Percentiles rank a stretch among this genome's conserved stretches.
Evolutionary conservation across 2,329 filamentous ascomycete species (phyloP).

Genomic region (Aspergillus pseudoterreus): DNA sequence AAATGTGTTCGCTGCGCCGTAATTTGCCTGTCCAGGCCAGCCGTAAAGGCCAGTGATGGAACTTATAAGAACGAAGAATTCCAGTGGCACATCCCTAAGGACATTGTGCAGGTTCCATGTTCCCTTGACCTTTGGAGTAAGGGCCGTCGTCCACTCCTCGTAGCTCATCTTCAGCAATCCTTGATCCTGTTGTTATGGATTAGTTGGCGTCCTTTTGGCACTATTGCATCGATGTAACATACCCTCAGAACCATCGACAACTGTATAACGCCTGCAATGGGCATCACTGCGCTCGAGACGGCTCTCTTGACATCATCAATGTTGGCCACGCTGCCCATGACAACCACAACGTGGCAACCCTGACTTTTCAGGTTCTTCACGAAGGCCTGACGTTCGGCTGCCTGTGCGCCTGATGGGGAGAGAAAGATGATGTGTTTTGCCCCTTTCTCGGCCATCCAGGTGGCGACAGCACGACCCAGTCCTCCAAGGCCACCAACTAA

Average conservation of each 20-base stretch:
- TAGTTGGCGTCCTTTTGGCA: background rate
- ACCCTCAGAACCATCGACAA: slow-evolving; percentile 11
- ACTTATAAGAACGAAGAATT: slow-evolving; percentile 29
- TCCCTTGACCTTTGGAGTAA: slow-evolving; percentile 33
- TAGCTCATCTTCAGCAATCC: slow-evolving; percentile 32
- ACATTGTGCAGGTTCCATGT: slow-evolving; percentile 27
- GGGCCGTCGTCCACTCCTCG: slow-evolving; percentile 26
- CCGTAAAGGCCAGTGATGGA: slow-evolving; percentile 31
- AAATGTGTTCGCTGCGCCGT: slow-evolving; percentile 33
- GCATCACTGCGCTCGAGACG: slow-evolving; percentile 5
- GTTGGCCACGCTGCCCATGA: slow-evolving; percentile 19
- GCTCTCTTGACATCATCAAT: slow-evolving; percentile 16
- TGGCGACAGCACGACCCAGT: slow-evolving; percentile 31
- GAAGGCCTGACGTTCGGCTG: slow-evolving; percentile 12
- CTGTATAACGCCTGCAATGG: slow-evolving; percentile 22
- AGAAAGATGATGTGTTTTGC: slow-evolving; percentile 35
- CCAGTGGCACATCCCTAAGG: slow-evolving; percentile 4
- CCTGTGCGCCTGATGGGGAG: slow-evolving; percentile 22
- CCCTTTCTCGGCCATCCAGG: slow-evolving; percentile 34
- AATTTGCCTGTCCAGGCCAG: slow-evolving; percentile 41
- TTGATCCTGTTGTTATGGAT: slow-evolving; percentile 11
- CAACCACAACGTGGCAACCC: slow-evolving; percentile 17
- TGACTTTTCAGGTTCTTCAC: slow-evolving; percentile 19
- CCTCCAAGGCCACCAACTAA: slow-evolving; percentile 41
- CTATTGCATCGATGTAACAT: background rate